Base-by-base conservation (phyloP, 805 yeast genomes). In the Teunomyces gatunensis region DNA sequence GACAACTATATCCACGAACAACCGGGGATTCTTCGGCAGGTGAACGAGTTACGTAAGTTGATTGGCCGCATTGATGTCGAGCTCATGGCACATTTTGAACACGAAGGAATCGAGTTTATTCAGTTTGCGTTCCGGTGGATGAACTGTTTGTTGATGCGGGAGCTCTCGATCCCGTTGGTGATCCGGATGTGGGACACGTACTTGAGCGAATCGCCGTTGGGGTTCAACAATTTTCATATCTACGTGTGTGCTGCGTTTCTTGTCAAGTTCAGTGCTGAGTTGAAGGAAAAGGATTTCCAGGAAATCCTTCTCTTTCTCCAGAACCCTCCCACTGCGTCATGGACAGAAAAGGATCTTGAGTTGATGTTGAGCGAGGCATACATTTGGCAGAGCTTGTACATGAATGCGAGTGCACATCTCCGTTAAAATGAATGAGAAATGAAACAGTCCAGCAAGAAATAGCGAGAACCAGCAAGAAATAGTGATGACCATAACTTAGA, bases 151-250 rank as follows among this genome's bases (percentile, higher is more conserved):
- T 71, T 94, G 43, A 94, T 94, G 99, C 80, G 99, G 54, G 99
- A 94, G 59, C 75, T 94, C 39, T 81, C 85, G 36, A 82, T 94
- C 59, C 72, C 73, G 27, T 79, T 89, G 50, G 87, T 91, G 4
- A 83, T 91, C 18, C 76, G 99, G 47, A 92, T 94, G 96, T 94
- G 99, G 98, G 99, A 94, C 62, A 91, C 99, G 0, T 94, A 94
- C 64, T 65, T 87, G 3, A 79, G 88, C 43, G 90, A 87, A 60
- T 78, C 80, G 17, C 84, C 86, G 3, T 61, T 82, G 54, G 96
- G 96, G 2, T 89, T 94, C 61, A 88, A 87, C 57, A 89, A 84
- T 59, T 94, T 94, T 68, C 99, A 94, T 64, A 89, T 94, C 6
- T 94, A 92, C 64, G 99, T 94, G 3, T 94, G 99, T 68, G 97